phyloP scores from a whole-genome alignment of 768 basidiomycete species.

The Tulasnella sp. region DNA sequence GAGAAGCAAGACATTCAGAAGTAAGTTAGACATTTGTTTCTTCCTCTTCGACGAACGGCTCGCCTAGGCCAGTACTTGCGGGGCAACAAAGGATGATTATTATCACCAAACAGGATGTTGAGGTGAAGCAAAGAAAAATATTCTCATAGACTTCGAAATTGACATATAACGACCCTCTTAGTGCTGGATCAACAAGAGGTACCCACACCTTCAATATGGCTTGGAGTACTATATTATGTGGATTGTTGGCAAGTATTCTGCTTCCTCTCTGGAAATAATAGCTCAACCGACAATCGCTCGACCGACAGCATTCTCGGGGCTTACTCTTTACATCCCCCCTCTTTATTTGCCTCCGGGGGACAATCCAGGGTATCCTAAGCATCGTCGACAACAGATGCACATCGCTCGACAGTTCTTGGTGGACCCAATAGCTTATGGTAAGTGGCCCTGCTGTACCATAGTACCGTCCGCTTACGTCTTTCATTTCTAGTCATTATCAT shows the following conservation, averaged over 20 bases:
- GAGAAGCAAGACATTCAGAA: no score
- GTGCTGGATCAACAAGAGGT: slow-evolving; percentile 49
- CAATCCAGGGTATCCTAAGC: background rate
- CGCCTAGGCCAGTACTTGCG: no score
- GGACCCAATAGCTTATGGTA: slow-evolving; percentile 9
- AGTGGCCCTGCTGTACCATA: background rate
- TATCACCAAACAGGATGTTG: background rate
- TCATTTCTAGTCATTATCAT: slow-evolving; percentile 28
- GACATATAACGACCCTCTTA: slow-evolving; percentile 27
- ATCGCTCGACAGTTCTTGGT: slow-evolving; percentile 8
- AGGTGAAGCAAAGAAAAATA: background rate
- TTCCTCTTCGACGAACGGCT: no score
- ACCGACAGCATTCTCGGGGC: slow-evolving; percentile 36
- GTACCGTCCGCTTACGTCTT: background rate
- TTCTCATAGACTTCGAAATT: background rate
- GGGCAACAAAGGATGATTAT: background rate
- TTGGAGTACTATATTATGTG: slow-evolving; percentile 54
- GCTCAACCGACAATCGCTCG: background rate
- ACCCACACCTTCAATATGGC: slow-evolving; percentile 41
- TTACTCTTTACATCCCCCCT: slow-evolving; percentile 46
- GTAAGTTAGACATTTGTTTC: no score
- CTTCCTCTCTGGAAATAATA: background rate
- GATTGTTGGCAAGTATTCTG: slow-evolving; percentile 36
- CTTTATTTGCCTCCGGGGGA: slow-evolving; percentile 39
- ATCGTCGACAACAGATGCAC: background rate